Conservation (phyloP, 1,139 yeast species). For the Saccharomyces hybrid region DNA sequence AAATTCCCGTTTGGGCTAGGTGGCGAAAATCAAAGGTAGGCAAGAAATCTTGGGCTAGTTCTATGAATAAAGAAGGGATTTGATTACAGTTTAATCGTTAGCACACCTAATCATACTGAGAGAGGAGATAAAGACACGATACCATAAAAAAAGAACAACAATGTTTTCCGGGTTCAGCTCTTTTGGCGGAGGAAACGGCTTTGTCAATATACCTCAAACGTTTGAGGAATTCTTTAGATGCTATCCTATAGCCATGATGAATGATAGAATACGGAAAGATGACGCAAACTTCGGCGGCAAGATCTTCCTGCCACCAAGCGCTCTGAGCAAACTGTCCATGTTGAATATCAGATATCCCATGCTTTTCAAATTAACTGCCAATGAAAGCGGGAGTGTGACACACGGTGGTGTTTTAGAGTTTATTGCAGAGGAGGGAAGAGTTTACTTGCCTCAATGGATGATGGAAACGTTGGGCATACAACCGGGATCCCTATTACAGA, state of each 20-base stretch:
- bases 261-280: constrained; percentile 67
- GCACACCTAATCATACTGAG: background rate
- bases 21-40: background rate
- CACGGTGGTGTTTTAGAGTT: constrained; percentile 96
- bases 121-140: background rate
- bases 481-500: constrained; percentile 74
- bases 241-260: constrained; percentile 89
- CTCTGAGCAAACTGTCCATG: constrained; percentile 81
- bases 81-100: background rate
- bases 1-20: background rate
- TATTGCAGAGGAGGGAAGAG: constrained; percentile 95
- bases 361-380: constrained; percentile 77
- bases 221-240: constrained; percentile 85
- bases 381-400: constrained; percentile 50
- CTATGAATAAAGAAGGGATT: background rate
- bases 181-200: constrained; percentile 18
- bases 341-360: constrained; percentile 89
- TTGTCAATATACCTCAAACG: constrained; percentile 34
- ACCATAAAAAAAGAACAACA: background rate
- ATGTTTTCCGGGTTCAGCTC: constrained; percentile 31
- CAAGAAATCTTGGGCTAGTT: background rate
- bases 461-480: constrained; percentile 64
- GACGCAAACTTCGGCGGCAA: constrained; percentile 95
- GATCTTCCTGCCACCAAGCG: constrained; percentile 89
- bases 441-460: constrained; percentile 96